Evolutionary conservation across 2,329 filamentous ascomycete species (phyloP), one percentile per base, ranked within the genome.

Genomic region (Xylariaceae sp.): DNA sequence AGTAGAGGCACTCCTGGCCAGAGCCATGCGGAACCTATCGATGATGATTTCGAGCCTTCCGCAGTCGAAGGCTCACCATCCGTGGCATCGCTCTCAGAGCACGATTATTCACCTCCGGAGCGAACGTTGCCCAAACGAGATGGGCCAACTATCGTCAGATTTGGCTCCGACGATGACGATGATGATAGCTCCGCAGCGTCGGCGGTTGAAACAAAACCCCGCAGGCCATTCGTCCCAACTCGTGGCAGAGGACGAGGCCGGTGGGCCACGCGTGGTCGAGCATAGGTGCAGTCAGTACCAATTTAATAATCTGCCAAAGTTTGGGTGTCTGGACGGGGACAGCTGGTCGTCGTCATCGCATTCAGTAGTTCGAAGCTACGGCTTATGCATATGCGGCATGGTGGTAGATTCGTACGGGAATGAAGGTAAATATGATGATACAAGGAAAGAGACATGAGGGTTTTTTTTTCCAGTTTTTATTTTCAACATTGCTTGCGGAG

Each of bases 141-240:
- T 19, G 54, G 60, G 3, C 64, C 64, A 7, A 67, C 64, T 1
- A 48, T 67, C 35, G 65, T 67, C 8, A 57, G 62, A 46, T 46
- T 67, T 2, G 45, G 52, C 3, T 44, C 42, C 6, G 60, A 61
- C 1, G 59, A 58, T 32, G 59, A 62, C 29, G 59, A 59, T 32
- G 59, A 62, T 29, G 61, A 62, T 27, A 58, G 52, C 48, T 60
- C 53, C 4, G 47, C 50, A 9, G 60, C 55, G 8, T 63, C 63
- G 26, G 55, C 11, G 8, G 59, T 53, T 11, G 48, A 55, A 37
- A 57, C 55, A 31, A 57, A 51, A 6, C 61, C 60, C 1, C 51
- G 53, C 3, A 57, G 30, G 47, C 39, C 37, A 37, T 26, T 58
- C 62, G 34, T 72, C 69, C 49, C 80, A 74, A 12, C 77, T 70